Evolutionary conservation across 139 green algal genomes (phyloP).

Genomic region (Zygnema circumcarinatum): DNA sequence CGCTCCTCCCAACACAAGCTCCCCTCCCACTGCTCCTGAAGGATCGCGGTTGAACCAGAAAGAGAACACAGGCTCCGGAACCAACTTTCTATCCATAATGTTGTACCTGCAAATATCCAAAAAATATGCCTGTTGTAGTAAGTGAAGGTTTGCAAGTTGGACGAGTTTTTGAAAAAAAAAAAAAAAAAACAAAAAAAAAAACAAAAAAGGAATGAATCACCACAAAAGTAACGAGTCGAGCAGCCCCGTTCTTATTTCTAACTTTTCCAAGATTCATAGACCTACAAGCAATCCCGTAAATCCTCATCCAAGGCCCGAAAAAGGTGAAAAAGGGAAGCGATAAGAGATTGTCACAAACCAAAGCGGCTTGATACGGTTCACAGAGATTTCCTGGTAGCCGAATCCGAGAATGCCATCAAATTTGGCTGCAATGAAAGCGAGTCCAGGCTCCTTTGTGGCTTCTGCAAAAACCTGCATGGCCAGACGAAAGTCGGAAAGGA

Average conservation of each 20-base stretch:
- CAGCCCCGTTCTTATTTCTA: too few species aligned
- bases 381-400: conserved; percentile 90
- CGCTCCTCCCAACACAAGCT: conserved; percentile 92
- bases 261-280: too few species aligned
- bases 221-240: too few species aligned
- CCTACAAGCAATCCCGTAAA: too few species aligned
- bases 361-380: conserved; percentile 78
- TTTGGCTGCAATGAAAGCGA: conserved; percentile 93
- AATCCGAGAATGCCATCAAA: conserved; percentile 99
- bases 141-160: neutral
- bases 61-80: conserved; percentile 89
- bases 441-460: conserved; percentile 81
- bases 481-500: neutral
- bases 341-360: conserved; percentile 45
- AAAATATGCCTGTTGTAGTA: conserved; percentile 6
- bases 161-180: neutral
- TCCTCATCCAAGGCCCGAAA: too few species aligned
- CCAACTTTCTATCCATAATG: conserved; percentile 78
- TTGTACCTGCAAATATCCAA: conserved; percentile 66
- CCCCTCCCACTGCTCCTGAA: conserved; percentile 73
- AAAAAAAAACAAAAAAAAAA: neutral
- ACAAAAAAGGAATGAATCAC: too few species aligned
- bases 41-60: conserved; percentile 96
- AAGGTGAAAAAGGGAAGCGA: neutral
- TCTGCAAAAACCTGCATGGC: conserved; percentile 61